Evolutionary conservation across 2,329 filamentous ascomycete genomes (phyloP).

Genomic region (Lachnellula arida): DNA sequence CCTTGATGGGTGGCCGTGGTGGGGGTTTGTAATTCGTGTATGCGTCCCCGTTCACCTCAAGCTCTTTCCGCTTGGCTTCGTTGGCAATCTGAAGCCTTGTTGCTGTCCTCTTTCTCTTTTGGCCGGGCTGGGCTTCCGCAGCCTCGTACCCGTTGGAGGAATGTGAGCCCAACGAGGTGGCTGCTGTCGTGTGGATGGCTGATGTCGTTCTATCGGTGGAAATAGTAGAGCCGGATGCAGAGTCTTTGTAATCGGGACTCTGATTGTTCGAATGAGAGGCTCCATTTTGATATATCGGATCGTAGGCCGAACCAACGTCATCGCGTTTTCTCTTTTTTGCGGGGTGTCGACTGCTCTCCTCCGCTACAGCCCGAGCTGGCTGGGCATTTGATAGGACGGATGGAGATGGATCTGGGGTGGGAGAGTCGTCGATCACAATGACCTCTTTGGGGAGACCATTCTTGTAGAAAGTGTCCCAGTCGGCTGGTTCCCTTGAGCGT

Average conservation of each 20-base stretch:
- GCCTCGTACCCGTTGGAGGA: slow-evolving; percentile 61
- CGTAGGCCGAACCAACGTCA: slow-evolving; percentile 52
- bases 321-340: slow-evolving; percentile 61
- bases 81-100: slow-evolving; percentile 77
- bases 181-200: slow-evolving; percentile 76
- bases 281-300: slow-evolving; percentile 66
- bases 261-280: slow-evolving; percentile 66
- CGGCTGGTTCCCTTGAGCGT: slow-evolving; percentile 43
- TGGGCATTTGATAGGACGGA: slow-evolving; percentile 37
- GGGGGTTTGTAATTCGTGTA: slow-evolving; percentile 81
- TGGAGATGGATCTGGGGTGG: slow-evolving; percentile 39
- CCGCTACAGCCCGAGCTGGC: slow-evolving; percentile 24
- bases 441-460: slow-evolving; percentile 81
- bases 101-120: slow-evolving; percentile 78
- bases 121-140: slow-evolving; percentile 63
- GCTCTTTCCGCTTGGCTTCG: slow-evolving; percentile 73
- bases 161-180: slow-evolving; percentile 75
- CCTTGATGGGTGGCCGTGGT: slow-evolving; percentile 84
- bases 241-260: slow-evolving; percentile 63
- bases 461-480: slow-evolving; percentile 78
- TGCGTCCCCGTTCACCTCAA: slow-evolving; percentile 65
- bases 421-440: slow-evolving; percentile 74
- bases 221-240: slow-evolving; percentile 63
- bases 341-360: slow-evolving; percentile 56
- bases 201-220: slow-evolving; percentile 84